Evolutionary conservation across 2,329 filamentous ascomycete genomes (phyloP).

Genomic region (Pseudonectria foliicola): DNA sequence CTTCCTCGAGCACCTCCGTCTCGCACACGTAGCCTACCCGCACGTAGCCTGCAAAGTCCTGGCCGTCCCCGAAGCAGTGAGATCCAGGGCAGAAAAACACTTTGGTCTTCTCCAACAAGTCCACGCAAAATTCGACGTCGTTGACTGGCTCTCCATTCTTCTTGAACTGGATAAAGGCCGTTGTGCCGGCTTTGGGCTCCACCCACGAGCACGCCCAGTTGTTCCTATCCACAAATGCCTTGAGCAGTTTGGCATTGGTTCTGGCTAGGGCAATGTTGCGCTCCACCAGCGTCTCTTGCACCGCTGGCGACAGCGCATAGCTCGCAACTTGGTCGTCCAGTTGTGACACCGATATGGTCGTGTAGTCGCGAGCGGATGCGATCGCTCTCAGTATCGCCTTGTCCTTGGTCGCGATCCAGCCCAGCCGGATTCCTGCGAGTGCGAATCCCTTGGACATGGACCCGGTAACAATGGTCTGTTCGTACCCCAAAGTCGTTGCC

Average conservation of each 20-base stretch:
- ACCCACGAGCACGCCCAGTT: constrained; percentile 60
- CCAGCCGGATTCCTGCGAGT: constrained; percentile 71
- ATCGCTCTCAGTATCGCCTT: constrained; percentile 54
- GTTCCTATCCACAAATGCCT: constrained; percentile 59
- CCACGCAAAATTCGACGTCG: constrained; percentile 64
- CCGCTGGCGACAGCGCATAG: constrained; percentile 56
- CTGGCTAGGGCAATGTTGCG: constrained; percentile 58
- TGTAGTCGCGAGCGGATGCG: constrained; percentile 67
- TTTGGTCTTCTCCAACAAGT: constrained; percentile 60
- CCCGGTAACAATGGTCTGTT: constrained; percentile 64
- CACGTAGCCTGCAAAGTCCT: constrained; percentile 67
- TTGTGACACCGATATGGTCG: constrained; percentile 77
- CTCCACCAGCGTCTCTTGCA: constrained; percentile 35
- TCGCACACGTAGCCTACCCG: constrained; percentile 70
- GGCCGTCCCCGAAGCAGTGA: constrained; percentile 59
- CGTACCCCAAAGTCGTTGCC: constrained; percentile 63
- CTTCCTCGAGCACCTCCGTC: constrained; percentile 61
- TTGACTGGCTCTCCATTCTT: constrained; percentile 56
- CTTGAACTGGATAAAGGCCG: constrained; percentile 66
- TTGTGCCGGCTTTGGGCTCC: constrained; percentile 72
- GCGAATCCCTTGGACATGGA: constrained; percentile 84
- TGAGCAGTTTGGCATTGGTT: constrained; percentile 59
- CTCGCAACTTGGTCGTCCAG: constrained; percentile 73
- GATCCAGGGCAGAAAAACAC: constrained; percentile 70
- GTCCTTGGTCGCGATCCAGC: constrained; percentile 71